A percentile compares a stretch with the other conserved stretches of the same genome.
phyloP scores from a whole-genome alignment of 805 yeast genomes.

The Hanseniaspora nectarophila region DNA sequence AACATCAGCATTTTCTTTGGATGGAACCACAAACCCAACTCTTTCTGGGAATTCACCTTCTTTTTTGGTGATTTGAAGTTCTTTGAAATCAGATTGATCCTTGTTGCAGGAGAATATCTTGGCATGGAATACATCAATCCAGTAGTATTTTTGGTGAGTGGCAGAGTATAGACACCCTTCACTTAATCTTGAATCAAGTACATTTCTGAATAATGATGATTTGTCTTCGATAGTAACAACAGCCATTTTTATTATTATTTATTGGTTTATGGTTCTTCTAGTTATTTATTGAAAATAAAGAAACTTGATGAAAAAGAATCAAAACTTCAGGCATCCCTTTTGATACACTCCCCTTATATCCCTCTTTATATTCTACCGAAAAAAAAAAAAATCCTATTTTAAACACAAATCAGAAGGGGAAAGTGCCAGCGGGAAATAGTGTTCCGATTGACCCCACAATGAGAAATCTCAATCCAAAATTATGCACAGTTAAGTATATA shows the following conservation, averaged over 20 bases:
- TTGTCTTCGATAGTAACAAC: background rate
- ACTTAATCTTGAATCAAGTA: slow-evolving; percentile 32
- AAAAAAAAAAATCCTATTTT: too few species aligned
- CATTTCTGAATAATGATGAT: background rate
- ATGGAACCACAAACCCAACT: slow-evolving; percentile 64
- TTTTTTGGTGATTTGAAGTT: slow-evolving; percentile 28
- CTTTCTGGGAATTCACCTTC: slow-evolving; percentile 31
- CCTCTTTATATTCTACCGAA: background rate
- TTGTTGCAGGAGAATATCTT: slow-evolving; percentile 25
- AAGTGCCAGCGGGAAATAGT: background rate
- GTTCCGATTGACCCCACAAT: background rate
- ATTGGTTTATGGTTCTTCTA: background rate
- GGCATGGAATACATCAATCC: slow-evolving; percentile 34
- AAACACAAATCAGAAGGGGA: too few species aligned
- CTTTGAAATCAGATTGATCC: slow-evolving; percentile 18
- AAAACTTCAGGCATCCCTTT: too few species aligned
- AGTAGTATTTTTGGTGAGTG: slow-evolving; percentile 37
- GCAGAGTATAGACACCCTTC: slow-evolving; percentile 60
- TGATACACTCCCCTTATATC: too few species aligned
- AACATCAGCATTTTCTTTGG: slow-evolving; percentile 39
- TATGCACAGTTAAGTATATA: too few species aligned
- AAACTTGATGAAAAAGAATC: too few species aligned
- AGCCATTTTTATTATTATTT: background rate
- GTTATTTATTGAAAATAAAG: too few species aligned
- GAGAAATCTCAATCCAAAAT: too few species aligned